Conservation (phyloP, 2,329 filamentous ascomycete genomes). For the Zymoseptoria crescenta region DNA sequence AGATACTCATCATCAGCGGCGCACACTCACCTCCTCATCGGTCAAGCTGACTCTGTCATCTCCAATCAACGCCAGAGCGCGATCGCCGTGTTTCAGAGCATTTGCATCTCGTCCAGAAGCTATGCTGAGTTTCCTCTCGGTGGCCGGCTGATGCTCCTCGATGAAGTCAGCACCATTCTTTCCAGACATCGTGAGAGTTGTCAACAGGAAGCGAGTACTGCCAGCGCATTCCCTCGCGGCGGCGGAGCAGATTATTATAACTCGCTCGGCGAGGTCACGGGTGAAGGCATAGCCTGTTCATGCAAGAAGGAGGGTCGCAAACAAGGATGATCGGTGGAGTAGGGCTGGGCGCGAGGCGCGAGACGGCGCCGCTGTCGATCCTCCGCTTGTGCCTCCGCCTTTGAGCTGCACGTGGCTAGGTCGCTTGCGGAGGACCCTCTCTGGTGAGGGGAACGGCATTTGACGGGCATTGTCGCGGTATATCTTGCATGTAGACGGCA, state of each 20-base stretch:
- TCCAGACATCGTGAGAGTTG: neutral
- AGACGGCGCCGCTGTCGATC: neutral
- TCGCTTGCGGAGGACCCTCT: neutral
- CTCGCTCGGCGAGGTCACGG: neutral
- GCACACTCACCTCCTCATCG: conserved; percentile 31
- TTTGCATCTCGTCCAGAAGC: conserved; percentile 1
- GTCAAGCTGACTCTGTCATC: conserved; percentile 27
- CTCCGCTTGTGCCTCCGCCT: neutral
- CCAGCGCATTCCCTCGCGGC: neutral
- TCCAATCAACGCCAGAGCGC: conserved; percentile 15
- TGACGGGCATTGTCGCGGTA: neutral
- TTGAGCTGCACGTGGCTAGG: neutral
- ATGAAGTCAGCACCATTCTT: conserved; percentile 9
- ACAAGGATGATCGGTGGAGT: neutral
- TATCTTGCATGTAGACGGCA: neutral
- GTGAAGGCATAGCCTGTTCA: neutral
- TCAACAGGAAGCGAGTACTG: neutral
- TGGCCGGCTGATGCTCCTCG: conserved; percentile 1
- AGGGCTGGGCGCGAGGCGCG: neutral
- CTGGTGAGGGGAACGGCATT: neutral
- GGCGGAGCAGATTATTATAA: neutral
- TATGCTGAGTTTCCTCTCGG: conserved; percentile 8
- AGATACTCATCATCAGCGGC: neutral
- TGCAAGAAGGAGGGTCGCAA: neutral
- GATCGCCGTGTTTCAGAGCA: conserved; percentile 15